Conservation (phyloP, 2,329 filamentous ascomycete species). For the Scytalidium lignicola region DNA sequence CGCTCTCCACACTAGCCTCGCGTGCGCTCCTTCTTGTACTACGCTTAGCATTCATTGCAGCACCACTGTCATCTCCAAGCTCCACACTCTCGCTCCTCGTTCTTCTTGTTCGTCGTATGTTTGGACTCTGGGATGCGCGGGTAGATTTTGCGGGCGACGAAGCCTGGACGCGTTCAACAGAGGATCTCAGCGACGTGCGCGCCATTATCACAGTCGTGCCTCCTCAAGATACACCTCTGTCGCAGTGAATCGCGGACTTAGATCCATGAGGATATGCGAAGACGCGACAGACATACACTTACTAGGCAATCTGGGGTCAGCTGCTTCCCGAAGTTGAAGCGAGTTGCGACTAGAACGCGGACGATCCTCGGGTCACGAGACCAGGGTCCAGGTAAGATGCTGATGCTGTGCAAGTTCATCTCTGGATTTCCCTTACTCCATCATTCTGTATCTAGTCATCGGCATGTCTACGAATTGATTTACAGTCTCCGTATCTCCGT, state of each 20-base stretch:
- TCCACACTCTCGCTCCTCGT: constrained; percentile 35
- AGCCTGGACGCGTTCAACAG: constrained; percentile 15
- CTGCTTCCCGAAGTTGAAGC: too few species aligned
- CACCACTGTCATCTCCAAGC: constrained; percentile 14
- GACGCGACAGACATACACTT: background rate
- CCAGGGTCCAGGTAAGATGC: too few species aligned
- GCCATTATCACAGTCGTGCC: constrained; percentile 1
- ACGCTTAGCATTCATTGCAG: constrained; percentile 2
- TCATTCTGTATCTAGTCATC: too few species aligned
- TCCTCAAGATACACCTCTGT: background rate
- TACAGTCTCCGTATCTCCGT: too few species aligned
- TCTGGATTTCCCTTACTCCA: too few species aligned
- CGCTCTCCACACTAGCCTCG: constrained; percentile 19
- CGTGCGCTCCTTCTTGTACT: constrained; percentile 8
- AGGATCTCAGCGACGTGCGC: constrained; percentile 15
- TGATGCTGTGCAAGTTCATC: too few species aligned
- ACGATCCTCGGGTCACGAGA: background rate
- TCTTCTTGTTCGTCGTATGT: constrained; percentile 18
- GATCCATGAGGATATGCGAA: background rate
- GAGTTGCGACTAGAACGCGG: background rate
- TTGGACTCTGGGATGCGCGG: constrained; percentile 13
- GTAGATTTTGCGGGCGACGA: constrained; percentile 21
- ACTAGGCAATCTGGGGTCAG: too few species aligned
- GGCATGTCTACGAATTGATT: too few species aligned
- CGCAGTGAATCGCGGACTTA: background rate